Evolutionary conservation across 169 alveolate species (phyloP), one percentile per base, ranked within the genome.

Genomic region (Neospora caninum): DNA sequence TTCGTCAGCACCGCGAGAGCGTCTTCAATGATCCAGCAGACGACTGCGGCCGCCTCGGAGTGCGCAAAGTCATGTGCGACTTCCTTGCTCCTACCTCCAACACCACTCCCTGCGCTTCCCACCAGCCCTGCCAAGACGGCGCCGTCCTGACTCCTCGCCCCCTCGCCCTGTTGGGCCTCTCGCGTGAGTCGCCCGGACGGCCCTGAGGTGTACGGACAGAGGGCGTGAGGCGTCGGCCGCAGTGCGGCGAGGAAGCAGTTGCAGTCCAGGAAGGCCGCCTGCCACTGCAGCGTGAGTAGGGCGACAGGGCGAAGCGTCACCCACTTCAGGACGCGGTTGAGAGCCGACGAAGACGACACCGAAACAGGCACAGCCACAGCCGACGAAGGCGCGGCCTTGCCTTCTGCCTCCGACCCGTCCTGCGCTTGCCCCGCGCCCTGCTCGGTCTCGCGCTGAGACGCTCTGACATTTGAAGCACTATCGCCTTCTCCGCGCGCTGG

Each of bases 21-120:
- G 39, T 92, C 94, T 16, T 83, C 94, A 0, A 92, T 78, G 27
- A 92, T 80, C 94, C 94, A 92, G 78, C 91, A 92, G 31, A 92
- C 54, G 9, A 92, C 92, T n/a, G 92, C 89, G 42, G 89, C 94
- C 27, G 89, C 91, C 18, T 82, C 94, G 27, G 91, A 49, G 36
- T 41, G 49, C 34, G n/a, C n/a, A 64, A 64, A 64, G 73, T 64
- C 73, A 1, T 22, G n/a, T 18, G 18, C 42, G 86, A n/a, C 83
- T 31, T 22, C 27, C 83, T 27, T n/a, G 38, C 18, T 70, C 83
- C 18, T 31, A 27, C 73, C 27, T 27, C 73, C 73, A 64, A 18
- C 73, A 27, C 73, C 58, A 49, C 58, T 49, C 58, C 22, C 58
- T 49, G 22, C 13, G 58, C 49, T 78, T 78, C 86, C n/a, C 86